phyloP scores from a whole-genome alignment of 1,284 basidiomycete genomes.

The Dichomitus squalens region DNA sequence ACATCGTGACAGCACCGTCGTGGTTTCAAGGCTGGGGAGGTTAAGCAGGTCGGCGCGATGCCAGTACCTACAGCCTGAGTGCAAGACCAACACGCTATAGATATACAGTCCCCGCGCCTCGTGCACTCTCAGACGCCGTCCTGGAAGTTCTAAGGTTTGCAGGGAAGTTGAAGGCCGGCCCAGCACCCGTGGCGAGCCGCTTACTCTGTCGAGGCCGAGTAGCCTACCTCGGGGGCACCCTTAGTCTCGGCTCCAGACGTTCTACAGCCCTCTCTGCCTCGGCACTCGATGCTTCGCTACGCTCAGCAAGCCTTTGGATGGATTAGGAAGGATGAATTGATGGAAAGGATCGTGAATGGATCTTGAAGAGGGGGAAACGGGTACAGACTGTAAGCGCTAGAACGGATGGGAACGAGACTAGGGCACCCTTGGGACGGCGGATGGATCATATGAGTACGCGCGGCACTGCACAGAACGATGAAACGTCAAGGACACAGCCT shows the following conservation, averaged over 20 bases:
- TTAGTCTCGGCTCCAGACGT: too few relatives aligned
- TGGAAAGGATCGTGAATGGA: too few relatives aligned
- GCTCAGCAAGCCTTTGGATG: too few relatives aligned
- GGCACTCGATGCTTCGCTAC: too few relatives aligned
- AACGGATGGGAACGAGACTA: too few relatives aligned
- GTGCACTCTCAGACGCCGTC: not conserved
- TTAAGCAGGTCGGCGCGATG: not conserved
- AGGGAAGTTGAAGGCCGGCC: not conserved
- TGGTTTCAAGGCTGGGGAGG: not conserved
- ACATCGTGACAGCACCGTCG: conserved; percentile 21
- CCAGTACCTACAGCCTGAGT: not conserved
- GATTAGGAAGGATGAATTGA: too few relatives aligned
- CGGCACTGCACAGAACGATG: too few relatives aligned
- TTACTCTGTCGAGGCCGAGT: not conserved
- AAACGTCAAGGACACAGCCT: not conserved
- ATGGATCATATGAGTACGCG: too few relatives aligned
- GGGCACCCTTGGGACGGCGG: too few relatives aligned
- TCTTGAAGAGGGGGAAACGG: too few relatives aligned
- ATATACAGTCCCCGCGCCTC: not conserved
- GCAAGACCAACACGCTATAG: not conserved
- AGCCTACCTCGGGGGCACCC: not conserved
- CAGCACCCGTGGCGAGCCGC: not conserved
- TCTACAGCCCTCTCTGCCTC: too few relatives aligned
- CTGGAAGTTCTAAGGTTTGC: not conserved
- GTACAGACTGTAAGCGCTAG: too few relatives aligned